phyloP scores from a whole-genome alignment of 2,329 filamentous ascomycete genomes.

The Metarhizium brunneum region DNA sequence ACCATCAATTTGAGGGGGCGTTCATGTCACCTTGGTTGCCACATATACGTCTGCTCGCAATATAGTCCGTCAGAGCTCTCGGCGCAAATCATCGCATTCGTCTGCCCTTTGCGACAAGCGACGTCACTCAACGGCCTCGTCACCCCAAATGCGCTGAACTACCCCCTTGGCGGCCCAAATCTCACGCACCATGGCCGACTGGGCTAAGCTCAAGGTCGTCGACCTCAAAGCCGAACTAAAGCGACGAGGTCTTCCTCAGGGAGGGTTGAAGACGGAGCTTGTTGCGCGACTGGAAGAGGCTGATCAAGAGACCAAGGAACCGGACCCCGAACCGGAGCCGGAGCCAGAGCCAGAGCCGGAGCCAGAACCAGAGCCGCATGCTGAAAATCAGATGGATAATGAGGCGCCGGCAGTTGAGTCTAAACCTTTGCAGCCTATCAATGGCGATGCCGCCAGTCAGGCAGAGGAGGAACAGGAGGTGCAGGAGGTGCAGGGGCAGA shows the following conservation, averaged over 20 bases:
- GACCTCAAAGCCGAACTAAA: conserved; percentile 70
- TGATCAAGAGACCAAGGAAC: conserved; percentile 6
- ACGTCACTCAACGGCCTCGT: not conserved
- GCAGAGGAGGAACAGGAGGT: no score
- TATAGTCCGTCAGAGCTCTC: not conserved
- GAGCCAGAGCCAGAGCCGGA: not conserved
- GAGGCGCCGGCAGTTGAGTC: not conserved
- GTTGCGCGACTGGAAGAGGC: conserved; percentile 50
- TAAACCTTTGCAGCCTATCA: not conserved
- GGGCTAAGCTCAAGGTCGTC: conserved; percentile 57
- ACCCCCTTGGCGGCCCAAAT: not conserved
- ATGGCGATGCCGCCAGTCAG: not conserved
- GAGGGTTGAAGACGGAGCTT: conserved; percentile 63
- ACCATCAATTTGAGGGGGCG: not conserved
- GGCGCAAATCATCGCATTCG: not conserved
- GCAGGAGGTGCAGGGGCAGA: not conserved
- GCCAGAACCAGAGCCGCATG: not conserved
- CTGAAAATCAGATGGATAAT: not conserved
- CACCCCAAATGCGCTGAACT: not conserved
- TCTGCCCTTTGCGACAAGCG: not conserved
- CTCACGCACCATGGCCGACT: conserved; percentile 36
- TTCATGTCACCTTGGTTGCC: not conserved
- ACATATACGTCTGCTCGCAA: not conserved
- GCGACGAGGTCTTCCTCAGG: conserved; percentile 56
- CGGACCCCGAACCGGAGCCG: not conserved